These are phyloP conservation scores for Elongisporangium prolatum DNA, from an alignment of 352 stramenopile species.

Conservation along the genomic window DNA sequence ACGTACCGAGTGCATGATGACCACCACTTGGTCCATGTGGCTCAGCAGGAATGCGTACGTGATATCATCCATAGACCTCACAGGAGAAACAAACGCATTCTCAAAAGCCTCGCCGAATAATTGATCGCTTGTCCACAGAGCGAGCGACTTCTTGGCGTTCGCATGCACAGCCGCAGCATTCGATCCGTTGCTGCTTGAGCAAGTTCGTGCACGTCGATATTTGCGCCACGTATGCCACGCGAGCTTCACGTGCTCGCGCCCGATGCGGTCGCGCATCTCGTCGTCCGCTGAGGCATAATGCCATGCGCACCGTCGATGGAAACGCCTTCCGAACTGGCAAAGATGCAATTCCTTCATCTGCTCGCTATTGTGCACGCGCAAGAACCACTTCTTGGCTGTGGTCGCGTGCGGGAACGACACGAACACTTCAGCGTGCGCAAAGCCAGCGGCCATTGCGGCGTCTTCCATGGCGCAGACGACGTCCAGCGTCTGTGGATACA, in stretches of 20 bases:
- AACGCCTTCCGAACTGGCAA: conserved; percentile 61
- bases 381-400: conserved; percentile 75
- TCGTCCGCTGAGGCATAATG: conserved; percentile 33
- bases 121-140: conserved; percentile 62
- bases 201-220: conserved; percentile 29
- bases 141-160: conserved; percentile 52
- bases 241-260: conserved; percentile 56
- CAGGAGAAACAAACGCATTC: conserved; percentile 21
- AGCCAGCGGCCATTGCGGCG: conserved; percentile 36
- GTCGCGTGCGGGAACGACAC: conserved; percentile 67
- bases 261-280: conserved; percentile 36
- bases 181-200: neutral
- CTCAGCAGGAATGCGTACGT: conserved; percentile 38
- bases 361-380: conserved; percentile 20
- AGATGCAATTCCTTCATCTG: conserved; percentile 9
- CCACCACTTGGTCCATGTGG: conserved; percentile 38
- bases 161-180: conserved; percentile 19
- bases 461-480: conserved; percentile 62
- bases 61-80: conserved; percentile 15
- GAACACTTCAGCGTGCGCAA: conserved; percentile 49
- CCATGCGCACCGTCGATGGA: conserved; percentile 49
- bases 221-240: conserved; percentile 76
- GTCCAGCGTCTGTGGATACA: conserved; percentile 49
- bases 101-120: conserved; percentile 43
- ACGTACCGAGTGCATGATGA: conserved; percentile 39